Evolutionary conservation across 441 rosid species (phyloP).

Genomic region (Lepidium campestre): DNA sequence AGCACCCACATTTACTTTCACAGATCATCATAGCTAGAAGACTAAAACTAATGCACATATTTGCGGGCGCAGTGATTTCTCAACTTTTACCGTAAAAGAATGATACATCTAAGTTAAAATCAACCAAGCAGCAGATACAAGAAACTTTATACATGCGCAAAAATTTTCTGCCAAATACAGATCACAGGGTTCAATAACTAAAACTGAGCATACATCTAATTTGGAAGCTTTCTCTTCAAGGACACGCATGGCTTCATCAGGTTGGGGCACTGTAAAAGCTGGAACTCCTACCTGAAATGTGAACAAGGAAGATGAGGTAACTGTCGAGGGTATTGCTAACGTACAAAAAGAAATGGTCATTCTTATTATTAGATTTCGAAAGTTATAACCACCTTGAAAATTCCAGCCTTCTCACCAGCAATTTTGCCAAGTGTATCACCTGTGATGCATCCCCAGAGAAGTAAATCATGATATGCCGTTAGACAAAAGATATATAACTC

Average conservation of each 20-base stretch:
- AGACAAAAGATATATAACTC: not conserved
- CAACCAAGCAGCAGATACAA: conserved; percentile 2
- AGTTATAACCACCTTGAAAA: conserved; percentile 68
- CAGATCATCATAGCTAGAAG: not conserved
- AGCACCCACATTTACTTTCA: not conserved
- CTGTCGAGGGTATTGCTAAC: not conserved
- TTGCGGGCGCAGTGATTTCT: not conserved
- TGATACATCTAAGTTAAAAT: not conserved
- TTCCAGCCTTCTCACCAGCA: conserved; percentile 98
- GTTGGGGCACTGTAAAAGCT: conserved; percentile 90
- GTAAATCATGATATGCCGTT: not conserved
- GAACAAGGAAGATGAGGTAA: conserved; percentile 4
- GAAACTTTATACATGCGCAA: not conserved
- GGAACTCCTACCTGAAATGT: conserved; percentile 65
- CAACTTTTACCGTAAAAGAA: not conserved
- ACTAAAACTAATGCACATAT: not conserved
- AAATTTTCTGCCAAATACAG: not conserved
- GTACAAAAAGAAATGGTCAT: not conserved
- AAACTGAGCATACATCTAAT: conserved; percentile 55
- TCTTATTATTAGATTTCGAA: not conserved
- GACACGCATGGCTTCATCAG: conserved; percentile 91
- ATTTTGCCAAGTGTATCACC: conserved; percentile 93
- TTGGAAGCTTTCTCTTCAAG: conserved; percentile 75
- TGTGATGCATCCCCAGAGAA: conserved; percentile 32
- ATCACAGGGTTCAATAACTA: not conserved